Evolutionary conservation across 163 green algal genomes (phyloP).

Genomic region (Chlorella variabilis): DNA sequence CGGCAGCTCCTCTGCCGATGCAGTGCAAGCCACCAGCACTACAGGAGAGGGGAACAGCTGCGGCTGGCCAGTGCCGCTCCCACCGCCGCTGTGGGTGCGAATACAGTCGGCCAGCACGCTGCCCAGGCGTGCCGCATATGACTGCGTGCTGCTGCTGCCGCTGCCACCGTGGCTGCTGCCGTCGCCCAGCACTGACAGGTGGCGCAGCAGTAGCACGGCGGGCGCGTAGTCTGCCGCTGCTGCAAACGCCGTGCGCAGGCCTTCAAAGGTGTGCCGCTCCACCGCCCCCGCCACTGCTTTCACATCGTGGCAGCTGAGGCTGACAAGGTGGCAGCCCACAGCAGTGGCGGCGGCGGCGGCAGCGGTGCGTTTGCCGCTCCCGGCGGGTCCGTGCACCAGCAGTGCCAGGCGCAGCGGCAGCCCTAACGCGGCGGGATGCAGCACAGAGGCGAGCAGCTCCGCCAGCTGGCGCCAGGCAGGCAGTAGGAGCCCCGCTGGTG

Average conservation of each 20-base stretch:
- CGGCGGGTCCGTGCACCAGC: conserved; percentile 72
- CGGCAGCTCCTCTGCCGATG: conserved; percentile 61
- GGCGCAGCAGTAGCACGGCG: conserved; percentile 55
- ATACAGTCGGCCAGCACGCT: conserved; percentile 56
- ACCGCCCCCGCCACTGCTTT: conserved; percentile 15
- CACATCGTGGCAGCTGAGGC: conserved; percentile 51
- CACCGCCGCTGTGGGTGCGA: background rate
- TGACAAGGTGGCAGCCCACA: conserved; percentile 71
- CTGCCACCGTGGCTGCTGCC: conserved; percentile 24
- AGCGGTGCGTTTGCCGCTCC: conserved; percentile 64
- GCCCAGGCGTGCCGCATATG: conserved; percentile 41
- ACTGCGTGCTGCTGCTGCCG: conserved; percentile 4
- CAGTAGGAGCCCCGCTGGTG: background rate
- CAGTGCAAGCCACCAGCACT: conserved; percentile 57
- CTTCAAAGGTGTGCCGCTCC: conserved; percentile 47
- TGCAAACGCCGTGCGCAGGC: conserved; percentile 44
- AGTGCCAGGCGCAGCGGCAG: conserved; percentile 51
- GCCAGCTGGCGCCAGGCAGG: conserved; percentile 58
- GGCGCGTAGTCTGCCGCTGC: conserved; percentile 46
- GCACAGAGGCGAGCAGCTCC: conserved; percentile 61
- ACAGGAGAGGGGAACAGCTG: conserved; percentile 25
- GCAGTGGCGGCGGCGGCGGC: conserved; percentile 67
- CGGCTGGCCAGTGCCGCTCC: background rate
- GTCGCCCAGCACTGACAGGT: conserved; percentile 48
- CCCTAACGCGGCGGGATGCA: conserved; percentile 55